phyloP scores from a whole-genome alignment of 352 stramenopile species.

The Blastocystis hominis region DNA sequence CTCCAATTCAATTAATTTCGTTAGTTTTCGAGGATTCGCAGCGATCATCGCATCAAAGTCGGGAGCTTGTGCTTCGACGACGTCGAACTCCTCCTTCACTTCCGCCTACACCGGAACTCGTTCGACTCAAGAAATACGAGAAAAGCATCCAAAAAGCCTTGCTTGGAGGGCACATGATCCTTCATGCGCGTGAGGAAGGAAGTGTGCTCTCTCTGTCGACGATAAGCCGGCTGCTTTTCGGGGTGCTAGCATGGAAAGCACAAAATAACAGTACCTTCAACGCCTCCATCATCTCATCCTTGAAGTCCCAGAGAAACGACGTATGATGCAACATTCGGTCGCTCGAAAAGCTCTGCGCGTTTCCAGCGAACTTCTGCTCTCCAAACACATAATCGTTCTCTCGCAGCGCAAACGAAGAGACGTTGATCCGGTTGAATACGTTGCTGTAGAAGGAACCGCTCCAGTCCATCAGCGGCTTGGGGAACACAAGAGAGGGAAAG shows the following conservation, averaged over 20 bases:
- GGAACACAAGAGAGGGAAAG: conserved; percentile 60
- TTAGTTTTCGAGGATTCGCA: conserved; percentile 20
- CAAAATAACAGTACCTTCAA: conserved; percentile 68
- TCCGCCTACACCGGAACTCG: neutral
- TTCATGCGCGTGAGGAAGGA: conserved; percentile 79
- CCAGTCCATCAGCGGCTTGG: conserved; percentile 62
- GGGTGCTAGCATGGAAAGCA: conserved; percentile 62
- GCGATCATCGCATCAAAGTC: conserved; percentile 39
- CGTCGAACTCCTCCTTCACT: conserved; percentile 4
- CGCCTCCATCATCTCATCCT: conserved; percentile 83
- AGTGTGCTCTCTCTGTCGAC: conserved; percentile 81
- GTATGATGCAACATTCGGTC: conserved; percentile 89
- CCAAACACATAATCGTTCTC: conserved; percentile 91
- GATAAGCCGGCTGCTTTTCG: conserved; percentile 83
- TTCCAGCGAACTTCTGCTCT: conserved; percentile 85
- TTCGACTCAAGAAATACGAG: neutral
- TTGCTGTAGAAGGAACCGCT: conserved; percentile 61
- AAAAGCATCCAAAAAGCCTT: conserved; percentile 61
- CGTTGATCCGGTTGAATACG: conserved; percentile 59
- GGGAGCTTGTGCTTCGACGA: neutral
- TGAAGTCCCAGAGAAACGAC: conserved; percentile 89
- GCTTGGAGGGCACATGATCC: conserved; percentile 61
- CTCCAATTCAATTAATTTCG: conserved; percentile 6
- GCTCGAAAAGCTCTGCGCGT: conserved; percentile 72
- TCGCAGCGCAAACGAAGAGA: conserved; percentile 71